Base-by-base conservation (phyloP, 1,284 basidiomycete species). In the Agroathelia rolfsii region DNA sequence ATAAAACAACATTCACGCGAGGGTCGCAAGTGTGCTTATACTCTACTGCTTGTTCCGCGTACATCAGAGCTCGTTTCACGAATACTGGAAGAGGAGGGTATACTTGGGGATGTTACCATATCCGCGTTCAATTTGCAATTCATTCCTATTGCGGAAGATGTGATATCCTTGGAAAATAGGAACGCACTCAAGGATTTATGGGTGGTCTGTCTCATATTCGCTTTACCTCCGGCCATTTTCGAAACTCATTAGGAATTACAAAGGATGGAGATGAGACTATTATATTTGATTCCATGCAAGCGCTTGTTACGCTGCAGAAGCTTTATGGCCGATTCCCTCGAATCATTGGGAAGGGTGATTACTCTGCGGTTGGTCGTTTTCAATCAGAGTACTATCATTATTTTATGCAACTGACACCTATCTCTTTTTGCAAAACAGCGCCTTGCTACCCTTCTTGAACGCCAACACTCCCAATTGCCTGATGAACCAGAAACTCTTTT, bases 251-350 rank as follows among this genome's bases (percentile, higher is more conserved):
- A 32, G 34, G 20, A 32, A 19, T 29, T 20, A 2, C 48, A 93
- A n/a, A n/a, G 87, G 84, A 95, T 42, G 89, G 89, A n/a, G 93
- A 98, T 46, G 87, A 93, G 50, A 88, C 88, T 0, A 65, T 83
- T 7, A 69, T 97, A 15, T 95, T 81, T 52, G 83, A 95, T 50
- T 84, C 93, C 3, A 81, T 82, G 0, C 77, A 93, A 51, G 89
- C 90, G 1, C 64, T 98, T 29, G 67, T 83, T 46, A 85, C 85
- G 0, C 61, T 97, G 5, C 88, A 97, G 52, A 76, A 79, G 42
- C 65, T 88, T 2, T 94, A 82, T 51, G 94, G 90, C n/a, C 55
- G 71, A 16, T 94, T 96, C 48, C 94, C 94, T 6, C 77, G 92
- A 12, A 82, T 97, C 37, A 58, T 95, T 18, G 93, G 92, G 24